Evolutionary conservation across 306 rosid genomes (phyloP).

Genomic region (Lotus japonicus): DNA sequence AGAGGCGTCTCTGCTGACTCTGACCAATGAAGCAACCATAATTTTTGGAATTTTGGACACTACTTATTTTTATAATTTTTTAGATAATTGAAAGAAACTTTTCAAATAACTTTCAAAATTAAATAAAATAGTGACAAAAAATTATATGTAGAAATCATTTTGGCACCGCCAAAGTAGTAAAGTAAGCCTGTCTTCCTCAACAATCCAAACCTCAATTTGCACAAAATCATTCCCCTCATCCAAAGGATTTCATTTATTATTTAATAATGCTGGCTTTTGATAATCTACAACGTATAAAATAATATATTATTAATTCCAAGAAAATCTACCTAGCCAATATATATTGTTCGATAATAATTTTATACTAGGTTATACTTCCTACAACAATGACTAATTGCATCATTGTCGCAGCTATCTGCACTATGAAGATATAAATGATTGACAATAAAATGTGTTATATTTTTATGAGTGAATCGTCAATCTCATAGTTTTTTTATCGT

Average conservation of each 20-base stretch:
- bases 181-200: neutral
- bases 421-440: too few species aligned
- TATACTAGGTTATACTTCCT: too few species aligned
- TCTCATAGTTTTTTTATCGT: too few species aligned
- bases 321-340: neutral
- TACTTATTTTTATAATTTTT: too few species aligned
- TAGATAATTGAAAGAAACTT: neutral
- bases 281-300: neutral
- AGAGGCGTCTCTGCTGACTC: conserved; percentile 41
- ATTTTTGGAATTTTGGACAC: too few species aligned
- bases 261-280: neutral
- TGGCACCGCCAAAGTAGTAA: conserved; percentile 1
- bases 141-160: neutral
- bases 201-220: conserved; percentile 13
- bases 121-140: neutral
- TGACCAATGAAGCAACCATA: conserved; percentile 25
- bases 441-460: too few species aligned
- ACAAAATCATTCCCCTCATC: conserved; percentile 9
- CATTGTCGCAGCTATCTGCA: too few species aligned
- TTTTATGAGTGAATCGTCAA: too few species aligned
- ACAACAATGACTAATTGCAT: too few species aligned
- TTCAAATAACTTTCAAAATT: too few species aligned
- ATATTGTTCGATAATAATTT: too few species aligned
- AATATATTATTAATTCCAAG: neutral
- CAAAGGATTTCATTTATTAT: neutral